Conservation (phyloP, 305 asterid species). For the Andrographis paniculata region DNA sequence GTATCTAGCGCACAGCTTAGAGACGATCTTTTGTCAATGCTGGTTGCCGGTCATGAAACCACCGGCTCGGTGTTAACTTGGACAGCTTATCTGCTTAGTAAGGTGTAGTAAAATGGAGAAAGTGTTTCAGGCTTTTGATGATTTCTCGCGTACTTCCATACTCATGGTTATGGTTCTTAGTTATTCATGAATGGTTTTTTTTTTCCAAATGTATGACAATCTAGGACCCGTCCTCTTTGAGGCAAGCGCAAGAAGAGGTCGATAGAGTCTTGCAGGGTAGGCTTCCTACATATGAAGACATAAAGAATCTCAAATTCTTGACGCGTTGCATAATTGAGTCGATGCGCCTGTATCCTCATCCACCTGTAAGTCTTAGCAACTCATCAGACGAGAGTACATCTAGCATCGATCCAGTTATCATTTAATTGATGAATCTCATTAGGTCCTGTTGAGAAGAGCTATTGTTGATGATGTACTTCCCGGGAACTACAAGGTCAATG, state of each 20-base stretch:
- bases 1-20: slow-evolving; percentile 85
- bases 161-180: neutral
- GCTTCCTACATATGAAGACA: slow-evolving; percentile 73
- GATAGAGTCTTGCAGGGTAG: slow-evolving; percentile 70
- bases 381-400: slow-evolving; percentile 2
- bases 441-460: slow-evolving; percentile 91
- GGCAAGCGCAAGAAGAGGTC: slow-evolving; percentile 85
- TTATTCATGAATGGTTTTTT: slow-evolving; percentile 7
- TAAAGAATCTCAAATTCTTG: slow-evolving; percentile 76
- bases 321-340: slow-evolving; percentile 84
- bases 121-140: too few species aligned
- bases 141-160: too few species aligned
- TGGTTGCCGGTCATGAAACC: slow-evolving; percentile 97
- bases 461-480: slow-evolving; percentile 70
- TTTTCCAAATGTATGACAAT: slow-evolving; percentile 6
- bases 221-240: slow-evolving; percentile 60
- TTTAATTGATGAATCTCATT: slow-evolving; percentile 5
- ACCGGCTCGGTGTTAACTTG: slow-evolving; percentile 93
- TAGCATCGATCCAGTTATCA: slow-evolving; percentile 13
- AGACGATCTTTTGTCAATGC: slow-evolving; percentile 92
- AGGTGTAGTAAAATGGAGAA: too few species aligned
- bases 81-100: slow-evolving; percentile 79
- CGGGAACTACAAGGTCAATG: slow-evolving; percentile 77
- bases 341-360: slow-evolving; percentile 93
- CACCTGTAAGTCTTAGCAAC: slow-evolving; percentile 56